phyloP scores from a whole-genome alignment of 495 filamentous ascomycete genomes.

The Staphylotrichum longicolle region DNA sequence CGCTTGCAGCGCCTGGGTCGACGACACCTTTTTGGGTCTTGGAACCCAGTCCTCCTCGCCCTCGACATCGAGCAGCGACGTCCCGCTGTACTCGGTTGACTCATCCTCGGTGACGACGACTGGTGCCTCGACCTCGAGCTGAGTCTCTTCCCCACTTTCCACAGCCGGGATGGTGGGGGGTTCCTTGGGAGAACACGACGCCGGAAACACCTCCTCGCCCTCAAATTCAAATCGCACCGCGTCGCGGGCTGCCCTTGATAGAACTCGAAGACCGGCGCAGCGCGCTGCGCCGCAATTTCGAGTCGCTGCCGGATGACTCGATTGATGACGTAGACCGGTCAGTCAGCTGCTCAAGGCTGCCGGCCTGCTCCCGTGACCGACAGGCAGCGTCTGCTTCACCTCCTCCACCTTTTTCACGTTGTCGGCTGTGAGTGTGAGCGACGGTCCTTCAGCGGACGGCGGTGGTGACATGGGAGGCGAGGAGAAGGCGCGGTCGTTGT shows the following conservation, averaged over 20 bases:
- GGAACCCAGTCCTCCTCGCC: slow-evolving; percentile 43
- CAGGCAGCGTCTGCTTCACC: slow-evolving; percentile 22
- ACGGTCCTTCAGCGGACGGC: slow-evolving; percentile 19
- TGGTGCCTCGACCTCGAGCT: slow-evolving; percentile 26
- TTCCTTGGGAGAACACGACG: slow-evolving; percentile 43
- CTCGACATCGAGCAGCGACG: slow-evolving; percentile 35
- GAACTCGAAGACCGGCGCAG: slow-evolving; percentile 49
- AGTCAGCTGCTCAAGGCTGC: slow-evolving; percentile 27
- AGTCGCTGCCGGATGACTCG: slow-evolving; percentile 43
- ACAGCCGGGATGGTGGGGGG: slow-evolving; percentile 9
- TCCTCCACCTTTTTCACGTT: slow-evolving; percentile 33
- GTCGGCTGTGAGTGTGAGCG: slow-evolving; percentile 23
- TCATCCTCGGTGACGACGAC: slow-evolving; percentile 25
- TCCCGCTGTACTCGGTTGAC: slow-evolving; percentile 26
- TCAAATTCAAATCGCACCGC: slow-evolving; percentile 55
- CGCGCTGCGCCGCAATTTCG: slow-evolving; percentile 46
- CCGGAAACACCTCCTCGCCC: slow-evolving; percentile 51
- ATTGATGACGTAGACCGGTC: slow-evolving; percentile 43
- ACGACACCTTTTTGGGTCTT: slow-evolving; percentile 45
- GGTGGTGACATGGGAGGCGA: slow-evolving; percentile 28
- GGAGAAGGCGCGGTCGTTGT: slow-evolving; percentile 33
- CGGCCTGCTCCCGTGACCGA: slow-evolving; percentile 15
- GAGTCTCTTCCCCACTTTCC: slow-evolving; percentile 22
- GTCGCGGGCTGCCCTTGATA: slow-evolving; percentile 48
- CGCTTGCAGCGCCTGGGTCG: slow-evolving; percentile 46